phyloP scores from a whole-genome alignment of 306 rosid species.

The Cicer judaicum region DNA sequence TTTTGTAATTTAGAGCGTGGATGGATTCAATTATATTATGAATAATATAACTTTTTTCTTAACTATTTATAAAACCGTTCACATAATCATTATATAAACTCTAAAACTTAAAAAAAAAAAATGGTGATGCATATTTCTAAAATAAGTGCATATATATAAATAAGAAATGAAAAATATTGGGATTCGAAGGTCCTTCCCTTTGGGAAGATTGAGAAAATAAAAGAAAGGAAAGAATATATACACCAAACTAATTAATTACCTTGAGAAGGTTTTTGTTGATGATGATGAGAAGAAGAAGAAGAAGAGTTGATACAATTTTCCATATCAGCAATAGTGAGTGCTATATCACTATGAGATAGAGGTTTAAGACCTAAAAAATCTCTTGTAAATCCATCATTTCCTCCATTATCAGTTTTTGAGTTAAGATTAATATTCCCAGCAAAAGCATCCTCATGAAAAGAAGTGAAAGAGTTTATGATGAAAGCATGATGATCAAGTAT shows the following conservation, averaged over 20 bases:
- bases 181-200: constrained; percentile 55
- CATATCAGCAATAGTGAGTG: constrained; percentile 67
- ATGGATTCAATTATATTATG: no score
- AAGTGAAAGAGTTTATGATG: constrained; percentile 47
- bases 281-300: neutral
- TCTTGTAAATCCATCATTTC: constrained; percentile 63
- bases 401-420: constrained; percentile 37
- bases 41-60: no score
- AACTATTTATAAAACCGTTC: no score
- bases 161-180: constrained; percentile 41
- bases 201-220: constrained; percentile 48
- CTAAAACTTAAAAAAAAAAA: no score
- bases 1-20: no score
- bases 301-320: constrained; percentile 59
- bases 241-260: constrained; percentile 45
- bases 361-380: constrained; percentile 88
- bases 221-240: neutral
- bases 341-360: constrained; percentile 67
- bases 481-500: constrained; percentile 59
- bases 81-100: no score
- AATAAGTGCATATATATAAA: neutral
- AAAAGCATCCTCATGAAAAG: constrained; percentile 66
- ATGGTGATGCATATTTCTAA: neutral
- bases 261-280: constrained; percentile 70
- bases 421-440: constrained; percentile 48